These are phyloP conservation scores for Didymella glomerata DNA, from an alignment of 2,329 filamentous ascomycete genomes.

Conservation along the genomic window DNA sequence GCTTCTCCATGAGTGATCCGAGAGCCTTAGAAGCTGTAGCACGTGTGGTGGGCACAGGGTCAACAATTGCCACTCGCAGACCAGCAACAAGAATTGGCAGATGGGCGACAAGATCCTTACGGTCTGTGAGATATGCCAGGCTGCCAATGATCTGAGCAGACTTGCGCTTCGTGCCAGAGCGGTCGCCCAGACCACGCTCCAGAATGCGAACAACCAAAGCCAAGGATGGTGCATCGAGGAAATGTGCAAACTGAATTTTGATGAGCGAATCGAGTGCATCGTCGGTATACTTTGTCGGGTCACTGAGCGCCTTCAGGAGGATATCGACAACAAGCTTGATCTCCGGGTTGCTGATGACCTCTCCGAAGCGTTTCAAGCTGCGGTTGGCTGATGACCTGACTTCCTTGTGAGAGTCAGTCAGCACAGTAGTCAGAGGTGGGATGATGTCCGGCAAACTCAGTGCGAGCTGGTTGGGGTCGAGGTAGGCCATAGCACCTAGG, in stretches of 20 bases:
- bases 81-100: slow-evolving; percentile 91
- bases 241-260: slow-evolving; percentile 98
- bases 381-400: slow-evolving; percentile 91
- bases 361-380: slow-evolving; percentile 95
- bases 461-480: slow-evolving; percentile 93
- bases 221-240: slow-evolving; percentile 95
- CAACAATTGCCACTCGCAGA: slow-evolving; percentile 86
- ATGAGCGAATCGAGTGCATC: slow-evolving; percentile 92
- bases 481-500: slow-evolving; percentile 96
- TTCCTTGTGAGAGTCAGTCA: slow-evolving; percentile 99
- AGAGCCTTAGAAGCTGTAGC: slow-evolving; percentile 96
- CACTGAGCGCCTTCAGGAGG: slow-evolving; percentile 93
- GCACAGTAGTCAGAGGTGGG: slow-evolving; percentile 87
- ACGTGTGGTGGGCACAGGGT: slow-evolving; percentile 94
- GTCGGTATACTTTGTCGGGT: slow-evolving; percentile 96
- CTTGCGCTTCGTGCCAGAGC: slow-evolving; percentile 95
- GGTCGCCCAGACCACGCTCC: slow-evolving; percentile 87
- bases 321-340: slow-evolving; percentile 92
- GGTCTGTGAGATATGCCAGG: slow-evolving; percentile 93
- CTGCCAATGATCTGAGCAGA: slow-evolving; percentile 97
- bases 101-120: slow-evolving; percentile 91
- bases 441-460: slow-evolving; percentile 95
- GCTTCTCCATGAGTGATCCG: slow-evolving; percentile 95
- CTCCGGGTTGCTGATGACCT: slow-evolving; percentile 97
- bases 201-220: slow-evolving; percentile 94